Percentiles rank a stretch among this genome's conserved stretches.
phyloP scores from a whole-genome alignment of 768 basidiomycete species.

The Leccinum imitatum region DNA sequence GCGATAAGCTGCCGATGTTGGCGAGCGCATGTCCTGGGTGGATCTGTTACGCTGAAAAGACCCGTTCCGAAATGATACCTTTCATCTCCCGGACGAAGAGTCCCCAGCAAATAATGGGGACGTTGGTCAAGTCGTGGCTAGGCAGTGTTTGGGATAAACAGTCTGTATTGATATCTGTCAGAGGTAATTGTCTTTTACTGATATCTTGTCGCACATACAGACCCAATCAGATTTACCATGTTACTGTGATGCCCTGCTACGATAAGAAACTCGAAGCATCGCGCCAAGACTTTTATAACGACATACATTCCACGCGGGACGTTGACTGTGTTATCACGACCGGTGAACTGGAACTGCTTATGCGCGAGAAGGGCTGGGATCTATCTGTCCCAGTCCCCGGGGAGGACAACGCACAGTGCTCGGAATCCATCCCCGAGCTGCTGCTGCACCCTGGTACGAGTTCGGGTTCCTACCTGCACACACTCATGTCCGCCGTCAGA shows the following conservation, averaged over 20 bases:
- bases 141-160: conserved; percentile 59
- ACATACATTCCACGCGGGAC: conserved; percentile 79
- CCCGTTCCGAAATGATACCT: conserved; percentile 90
- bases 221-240: conserved; percentile 89
- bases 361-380: conserved; percentile 82
- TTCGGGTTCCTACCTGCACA: conserved; percentile 90
- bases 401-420: conserved; percentile 38
- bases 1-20: conserved; percentile 72
- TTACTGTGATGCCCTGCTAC: conserved; percentile 98
- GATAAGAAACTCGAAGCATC: conserved; percentile 99
- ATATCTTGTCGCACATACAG: conserved; percentile 37
- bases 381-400: conserved; percentile 55
- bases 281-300: conserved; percentile 87
- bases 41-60: conserved; percentile 99
- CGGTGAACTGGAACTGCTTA: conserved; percentile 85
- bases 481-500: conserved; percentile 61
- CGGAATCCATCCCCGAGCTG: conserved; percentile 60
- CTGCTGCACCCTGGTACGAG: conserved; percentile 79
- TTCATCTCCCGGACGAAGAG: conserved; percentile 88
- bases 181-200: background rate
- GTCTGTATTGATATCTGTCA: conserved; percentile 45
- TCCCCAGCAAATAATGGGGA: conserved; percentile 93
- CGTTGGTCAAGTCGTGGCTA: conserved; percentile 89
- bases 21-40: conserved; percentile 97
- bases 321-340: conserved; percentile 98